Evolutionary conservation across 345 rosid genomes (phyloP).

Genomic region (Pugionium cornutum): DNA sequence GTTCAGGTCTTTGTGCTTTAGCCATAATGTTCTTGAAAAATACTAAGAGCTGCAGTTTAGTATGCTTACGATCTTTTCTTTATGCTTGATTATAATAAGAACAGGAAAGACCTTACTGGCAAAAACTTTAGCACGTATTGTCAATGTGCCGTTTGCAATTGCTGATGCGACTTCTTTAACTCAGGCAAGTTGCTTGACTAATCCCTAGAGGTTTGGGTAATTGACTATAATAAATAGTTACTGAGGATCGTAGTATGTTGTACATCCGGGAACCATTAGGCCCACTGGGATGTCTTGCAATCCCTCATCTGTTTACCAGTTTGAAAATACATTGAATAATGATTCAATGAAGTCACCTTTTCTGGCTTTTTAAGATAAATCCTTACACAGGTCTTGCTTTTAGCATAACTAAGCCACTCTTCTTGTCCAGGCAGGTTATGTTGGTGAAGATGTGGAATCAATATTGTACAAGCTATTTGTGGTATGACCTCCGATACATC

Average conservation of each 20-base stretch:
- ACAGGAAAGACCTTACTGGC: conserved; percentile 99
- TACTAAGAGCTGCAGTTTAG: conserved; percentile 3
- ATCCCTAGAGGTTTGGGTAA: background rate
- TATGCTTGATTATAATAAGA: conserved; percentile 49
- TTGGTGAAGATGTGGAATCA: conserved; percentile 97
- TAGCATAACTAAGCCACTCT: conserved; percentile 31
- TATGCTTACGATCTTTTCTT: conserved; percentile 32
- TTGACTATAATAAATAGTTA: background rate
- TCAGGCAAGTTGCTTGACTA: conserved; percentile 64
- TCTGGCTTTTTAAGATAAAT: background rate
- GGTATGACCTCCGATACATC: conserved; percentile 49
- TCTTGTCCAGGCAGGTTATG: conserved; percentile 89
- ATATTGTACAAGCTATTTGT: conserved; percentile 72
- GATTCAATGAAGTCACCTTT: background rate
- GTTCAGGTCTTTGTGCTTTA: conserved; percentile 66
- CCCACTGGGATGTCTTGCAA: background rate
- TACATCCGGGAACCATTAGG: background rate
- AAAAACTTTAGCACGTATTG: conserved; percentile 86
- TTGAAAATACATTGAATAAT: background rate
- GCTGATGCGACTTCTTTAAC: conserved; percentile 91
- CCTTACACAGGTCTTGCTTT: conserved; percentile 2
- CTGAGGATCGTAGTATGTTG: background rate
- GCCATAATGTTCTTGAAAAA: background rate
- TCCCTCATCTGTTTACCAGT: conserved; percentile 13
- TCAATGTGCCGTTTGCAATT: conserved; percentile 88